Base-by-base conservation (phyloP, 306 rosid genomes). In the Bauhinia variegata region DNA sequence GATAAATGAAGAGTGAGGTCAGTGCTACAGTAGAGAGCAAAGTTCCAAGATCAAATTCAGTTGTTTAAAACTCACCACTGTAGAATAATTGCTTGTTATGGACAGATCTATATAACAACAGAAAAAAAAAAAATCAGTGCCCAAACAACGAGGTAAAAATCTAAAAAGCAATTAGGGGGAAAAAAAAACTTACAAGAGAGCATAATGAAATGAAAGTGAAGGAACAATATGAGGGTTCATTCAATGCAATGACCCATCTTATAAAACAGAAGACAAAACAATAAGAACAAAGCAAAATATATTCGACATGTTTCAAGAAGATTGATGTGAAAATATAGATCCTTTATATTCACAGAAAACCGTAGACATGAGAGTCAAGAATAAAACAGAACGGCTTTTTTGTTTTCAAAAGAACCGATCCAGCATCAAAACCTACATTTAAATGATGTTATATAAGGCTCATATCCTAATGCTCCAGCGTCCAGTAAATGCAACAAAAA, bases 51-150 rank as follows among this genome's bases (percentile, higher is more conserved):
- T 23, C 64, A 79, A 55, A 65, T 54, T 51, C 19, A 36, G 62
- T 55, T 33, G 43, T 36, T 65, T 72, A 68, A 83, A 71, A 72
- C 93, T 79, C 68, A 87, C 96, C 75, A 78, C 80, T 42, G 75
- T 49, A 46, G 83, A 87, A 63, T 42, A 79, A 75, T 72, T 82
- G 75, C 87, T 87, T 75, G 75, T 61, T 54, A 77, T 41, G 54
- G 89, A 84, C 32, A 79, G 30, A 74, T 82, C 89, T 84, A 80
- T 74, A n/a, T 66, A 59, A 68, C 68, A 47, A 74, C 76, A 44
- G 64, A 62, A 59, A 61, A 48, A n/a, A n/a, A n/a, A n/a, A 32
- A 67, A 54, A 71, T 88, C 79, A 85, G 84, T 62, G 47, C 46
- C 65, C 67, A 64, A 64, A 77, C 42, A 60, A 23, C 28, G 28